Base-by-base conservation (phyloP, 495 filamentous ascomycete species). In the Penicillium silybi region DNA sequence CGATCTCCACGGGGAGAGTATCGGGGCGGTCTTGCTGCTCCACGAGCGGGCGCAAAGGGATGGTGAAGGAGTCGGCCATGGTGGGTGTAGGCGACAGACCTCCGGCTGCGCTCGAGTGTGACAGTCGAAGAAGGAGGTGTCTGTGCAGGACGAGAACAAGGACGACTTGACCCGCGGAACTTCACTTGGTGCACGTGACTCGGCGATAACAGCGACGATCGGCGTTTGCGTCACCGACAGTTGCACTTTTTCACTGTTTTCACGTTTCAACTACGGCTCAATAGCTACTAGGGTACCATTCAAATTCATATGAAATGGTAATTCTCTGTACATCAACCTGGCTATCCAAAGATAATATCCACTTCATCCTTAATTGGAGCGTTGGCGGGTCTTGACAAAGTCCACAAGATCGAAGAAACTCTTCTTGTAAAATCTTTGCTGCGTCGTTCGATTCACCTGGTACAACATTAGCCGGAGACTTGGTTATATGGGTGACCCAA, bases 1-100 rank as follows among this genome's bases (percentile, higher is more conserved):
- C 67, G 48, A 93, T 89, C 44, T 90, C 81, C 35, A 84, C 80
- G n/a, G 80, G 74, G 11, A 95, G 70, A 11, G 74, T 79, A 48
- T 84, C 80, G n/a, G 79, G 75, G 41, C 75, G 77, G 48, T 77
- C 71, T 52, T 74, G 68, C 35, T 75, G 69, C 22, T 77, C 72
- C 2, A 80, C 74, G 61, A 77, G 81, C 4, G 85, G 79, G 53
- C 83, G 81, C 7, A 95, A 72, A 8, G 87, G 83, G 42, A 93
- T 79, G 4, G 73, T 78, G 48, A 81, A 72, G 2, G 69, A 69
- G n/a, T 73, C 66, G 3, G 76, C 60, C 70, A 76, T 74, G 45
- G 66, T 58, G 20, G 20, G 15, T 23, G 20, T 23, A 18, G 39
- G 25, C 45, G 17, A 10, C 37, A 15, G 10, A n/a, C 43, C 38